These are phyloP conservation scores for Penicillium sp. DNA, from an alignment of 2,329 filamentous ascomycete species.

Conservation along the genomic window DNA sequence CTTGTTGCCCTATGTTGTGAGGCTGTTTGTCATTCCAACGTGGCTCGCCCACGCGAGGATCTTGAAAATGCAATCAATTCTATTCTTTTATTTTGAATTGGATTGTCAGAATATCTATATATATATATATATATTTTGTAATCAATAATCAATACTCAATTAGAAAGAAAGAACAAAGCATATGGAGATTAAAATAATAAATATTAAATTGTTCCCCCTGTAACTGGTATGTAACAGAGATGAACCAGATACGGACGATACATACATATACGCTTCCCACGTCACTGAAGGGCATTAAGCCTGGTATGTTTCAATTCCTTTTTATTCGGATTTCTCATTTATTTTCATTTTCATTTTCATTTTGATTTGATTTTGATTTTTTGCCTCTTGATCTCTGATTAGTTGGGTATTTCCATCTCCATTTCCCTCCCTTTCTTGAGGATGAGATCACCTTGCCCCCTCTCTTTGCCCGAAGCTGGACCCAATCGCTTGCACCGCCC, in stretches of 20 bases:
- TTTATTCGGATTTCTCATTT: constrained; percentile 10
- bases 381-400: constrained; percentile 16
- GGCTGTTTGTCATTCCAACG: constrained; percentile 11
- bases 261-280: constrained; percentile 10
- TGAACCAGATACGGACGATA: constrained; percentile 4
- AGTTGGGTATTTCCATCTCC: constrained; percentile 3
- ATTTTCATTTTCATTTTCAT: no score
- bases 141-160: neutral
- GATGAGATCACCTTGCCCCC: constrained; percentile 23
- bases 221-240: constrained; percentile 5
- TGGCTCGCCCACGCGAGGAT: constrained; percentile 14
- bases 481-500: constrained; percentile 25
- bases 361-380: constrained; percentile 2
- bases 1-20: constrained; percentile 1
- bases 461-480: constrained; percentile 16
- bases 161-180: neutral
- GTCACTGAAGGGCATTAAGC: constrained; percentile 8
- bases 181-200: neutral
- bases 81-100: no score
- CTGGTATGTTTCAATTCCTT: constrained; percentile 14
- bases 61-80: neutral
- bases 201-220: neutral
- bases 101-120: no score
- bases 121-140: no score
- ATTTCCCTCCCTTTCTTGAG: constrained; percentile 4